Base-by-base conservation (phyloP, 495 filamentous ascomycete species). In the Penicillium cinerascens region DNA sequence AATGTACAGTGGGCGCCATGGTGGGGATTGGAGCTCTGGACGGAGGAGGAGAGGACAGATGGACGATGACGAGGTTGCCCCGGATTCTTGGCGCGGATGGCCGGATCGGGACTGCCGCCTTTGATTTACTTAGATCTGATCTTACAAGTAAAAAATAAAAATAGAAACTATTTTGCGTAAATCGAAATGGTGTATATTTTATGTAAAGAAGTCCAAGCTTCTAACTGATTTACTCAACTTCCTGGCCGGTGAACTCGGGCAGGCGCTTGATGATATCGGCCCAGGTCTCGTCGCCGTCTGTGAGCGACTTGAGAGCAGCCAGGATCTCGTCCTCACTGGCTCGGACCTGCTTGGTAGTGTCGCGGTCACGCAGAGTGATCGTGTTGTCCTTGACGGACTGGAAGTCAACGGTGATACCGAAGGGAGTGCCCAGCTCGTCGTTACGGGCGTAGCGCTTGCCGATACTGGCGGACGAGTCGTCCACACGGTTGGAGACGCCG, bases 371-470 rank as follows among this genome's bases (percentile, higher is more conserved):
- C 43, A 87, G 74, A n/a, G 86, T 88, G 63, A 87, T 76, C 4
- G 79, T 79, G 55, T 78, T 78, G 61, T 87, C 84, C 65, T 84
- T 80, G 45, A 87, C 72, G 26, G 82, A 82, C 74, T 88, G 80
- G 68, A 87, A 89, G 63, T 87, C 81, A 33, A 85, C 75, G n/a
- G 82, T 87, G 61, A 86, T 77, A 55, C 84, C 81, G 42, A 87
- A 77, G 33, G 83, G 80, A 42, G 82, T 84, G 26, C 83, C 81
- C 49, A 87, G 73, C 71, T 89, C 82, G 67, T 86, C 82, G 63
- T 87, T 85, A 55, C 82, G 73, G 27, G 82, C 70, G 67, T 85
- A 82, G 37, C 85, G 80, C 68, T 85, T 88, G 56, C 85, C 85
- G 52, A 88, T 89, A 53, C 77, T 82, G 58, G 83, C 84, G 27